Conservation (phyloP, 495 filamentous ascomycete species). For the Aspergillus homomorphus region DNA sequence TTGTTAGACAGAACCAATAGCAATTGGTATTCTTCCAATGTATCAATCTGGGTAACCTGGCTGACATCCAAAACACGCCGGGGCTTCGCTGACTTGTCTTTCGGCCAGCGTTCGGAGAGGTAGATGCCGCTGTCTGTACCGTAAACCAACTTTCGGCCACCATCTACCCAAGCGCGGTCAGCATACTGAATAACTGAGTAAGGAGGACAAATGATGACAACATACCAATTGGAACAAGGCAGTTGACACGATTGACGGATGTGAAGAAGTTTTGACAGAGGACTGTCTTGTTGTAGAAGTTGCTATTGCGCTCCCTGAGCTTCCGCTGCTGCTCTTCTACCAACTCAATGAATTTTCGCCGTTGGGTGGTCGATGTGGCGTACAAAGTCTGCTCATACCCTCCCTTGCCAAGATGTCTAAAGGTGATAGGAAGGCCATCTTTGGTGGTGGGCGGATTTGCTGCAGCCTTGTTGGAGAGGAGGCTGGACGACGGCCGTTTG, state of each 20-base stretch:
- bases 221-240: slow-evolving; percentile 84
- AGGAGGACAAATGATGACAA: background rate
- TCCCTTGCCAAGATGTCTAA: slow-evolving; percentile 93
- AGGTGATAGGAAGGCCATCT: slow-evolving; percentile 94
- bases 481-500: slow-evolving; percentile 84
- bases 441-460: slow-evolving; percentile 51
- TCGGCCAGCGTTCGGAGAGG: slow-evolving; percentile 83
- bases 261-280: slow-evolving; percentile 85
- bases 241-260: slow-evolving; percentile 78
- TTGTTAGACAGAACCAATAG: slow-evolving; percentile 92
- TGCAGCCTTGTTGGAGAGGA: slow-evolving; percentile 72
- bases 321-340: slow-evolving; percentile 88
- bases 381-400: slow-evolving; percentile 93
- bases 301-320: slow-evolving; percentile 74
- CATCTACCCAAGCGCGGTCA: slow-evolving; percentile 58
- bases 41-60: slow-evolving; percentile 91
- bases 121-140: slow-evolving; percentile 94
- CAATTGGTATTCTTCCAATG: slow-evolving; percentile 89
- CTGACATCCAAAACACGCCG: slow-evolving; percentile 80
- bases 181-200: slow-evolving; percentile 10
- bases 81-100: slow-evolving; percentile 72
- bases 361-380: slow-evolving; percentile 71
- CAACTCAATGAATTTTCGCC: slow-evolving; percentile 93
- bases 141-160: slow-evolving; percentile 88
- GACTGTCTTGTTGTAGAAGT: slow-evolving; percentile 88